Conservation (phyloP, 441 rosid genomes). For the Capsella rubella region DNA sequence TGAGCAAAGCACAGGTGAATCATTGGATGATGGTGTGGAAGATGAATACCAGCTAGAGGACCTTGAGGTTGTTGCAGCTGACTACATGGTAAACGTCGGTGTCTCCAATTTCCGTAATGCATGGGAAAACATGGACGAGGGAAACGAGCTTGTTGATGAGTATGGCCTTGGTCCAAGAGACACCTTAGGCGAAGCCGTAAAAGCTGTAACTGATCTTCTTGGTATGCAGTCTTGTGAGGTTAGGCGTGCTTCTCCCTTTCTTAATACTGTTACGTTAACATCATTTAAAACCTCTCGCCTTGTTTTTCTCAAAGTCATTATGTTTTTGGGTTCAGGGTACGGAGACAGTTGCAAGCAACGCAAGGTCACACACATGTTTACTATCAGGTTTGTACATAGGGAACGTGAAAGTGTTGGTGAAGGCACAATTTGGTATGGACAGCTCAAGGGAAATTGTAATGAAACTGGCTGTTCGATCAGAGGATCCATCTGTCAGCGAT, state of each 20-base stretch:
- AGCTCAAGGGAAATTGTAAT: neutral
- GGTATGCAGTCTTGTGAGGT: constrained; percentile 99
- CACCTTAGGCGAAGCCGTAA: constrained; percentile 81
- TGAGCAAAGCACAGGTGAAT: constrained; percentile 88
- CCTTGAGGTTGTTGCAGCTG: constrained; percentile 89
- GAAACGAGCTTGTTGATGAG: constrained; percentile 84
- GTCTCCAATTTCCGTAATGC: constrained; percentile 93
- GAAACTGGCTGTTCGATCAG: neutral
- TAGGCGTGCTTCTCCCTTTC: constrained; percentile 27
- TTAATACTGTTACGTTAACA: neutral
- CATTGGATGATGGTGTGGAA: constrained; percentile 94
- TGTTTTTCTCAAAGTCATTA: neutral
- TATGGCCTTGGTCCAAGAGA: constrained; percentile 97
- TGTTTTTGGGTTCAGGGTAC: constrained; percentile 21
- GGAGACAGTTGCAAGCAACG: neutral
- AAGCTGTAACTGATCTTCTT: constrained; percentile 83
- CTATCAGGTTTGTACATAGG: constrained; percentile 25
- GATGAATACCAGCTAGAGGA: constrained; percentile 99
- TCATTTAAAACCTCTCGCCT: neutral
- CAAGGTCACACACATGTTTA: constrained; percentile 27
- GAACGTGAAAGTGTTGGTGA: constrained; percentile 15
- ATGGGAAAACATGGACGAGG: constrained; percentile 92
- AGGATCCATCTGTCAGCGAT: neutral
- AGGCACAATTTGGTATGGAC: neutral
- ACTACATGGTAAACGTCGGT: constrained; percentile 82